Conservation (phyloP, 352 stramenopile species). For the Pythium myriotylum region DNA sequence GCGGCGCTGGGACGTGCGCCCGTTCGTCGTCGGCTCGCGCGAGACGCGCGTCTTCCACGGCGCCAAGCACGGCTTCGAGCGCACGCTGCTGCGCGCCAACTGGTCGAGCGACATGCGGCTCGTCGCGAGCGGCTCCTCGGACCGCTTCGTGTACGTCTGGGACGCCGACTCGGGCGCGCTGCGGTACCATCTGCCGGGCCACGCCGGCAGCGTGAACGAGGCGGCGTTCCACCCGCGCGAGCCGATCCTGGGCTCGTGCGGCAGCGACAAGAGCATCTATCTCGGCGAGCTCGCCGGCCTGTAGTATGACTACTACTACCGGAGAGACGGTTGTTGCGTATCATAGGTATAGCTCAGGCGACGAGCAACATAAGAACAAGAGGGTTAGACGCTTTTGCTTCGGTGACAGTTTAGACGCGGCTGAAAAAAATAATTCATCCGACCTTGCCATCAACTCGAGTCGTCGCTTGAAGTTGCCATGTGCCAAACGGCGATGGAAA, state of each 20-base stretch:
- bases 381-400: no score
- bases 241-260: conserved; percentile 84
- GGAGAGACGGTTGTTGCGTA: neutral
- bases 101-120: conserved; percentile 90
- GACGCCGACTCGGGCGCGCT: conserved; percentile 90
- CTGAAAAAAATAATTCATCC: no score
- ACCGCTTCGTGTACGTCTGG: conserved; percentile 96
- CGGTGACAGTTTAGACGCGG: no score
- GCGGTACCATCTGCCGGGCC: conserved; percentile 93
- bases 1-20: conserved; percentile 93
- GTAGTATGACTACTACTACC: no score
- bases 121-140: conserved; percentile 87
- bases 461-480: conserved; percentile 23
- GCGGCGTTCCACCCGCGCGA: conserved; percentile 90
- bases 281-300: conserved; percentile 64
- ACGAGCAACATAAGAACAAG: neutral
- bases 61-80: conserved; percentile 92
- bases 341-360: neutral
- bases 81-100: conserved; percentile 91
- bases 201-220: conserved; percentile 95
- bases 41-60: conserved; percentile 72
- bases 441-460: conserved; percentile 1
- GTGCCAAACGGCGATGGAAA: neutral
- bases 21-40: conserved; percentile 70
- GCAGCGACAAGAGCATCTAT: conserved; percentile 88